Conservation (phyloP, 805 yeast species). For the Nakazawaea ernobii region DNA sequence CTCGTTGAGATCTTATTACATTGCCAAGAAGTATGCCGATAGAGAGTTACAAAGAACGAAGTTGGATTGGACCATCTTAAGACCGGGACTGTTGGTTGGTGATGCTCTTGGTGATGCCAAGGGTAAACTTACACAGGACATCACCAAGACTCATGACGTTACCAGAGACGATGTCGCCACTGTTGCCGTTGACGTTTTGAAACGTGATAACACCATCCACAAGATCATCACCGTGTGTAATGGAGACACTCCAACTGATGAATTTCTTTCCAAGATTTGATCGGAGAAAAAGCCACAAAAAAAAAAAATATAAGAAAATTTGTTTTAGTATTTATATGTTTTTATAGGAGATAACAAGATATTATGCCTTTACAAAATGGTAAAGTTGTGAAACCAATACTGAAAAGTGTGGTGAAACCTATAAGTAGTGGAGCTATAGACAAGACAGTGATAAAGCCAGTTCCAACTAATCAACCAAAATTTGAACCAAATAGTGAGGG, state of each 20-base stretch:
- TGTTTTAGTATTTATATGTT: too few species aligned
- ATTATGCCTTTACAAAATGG: slow-evolving; percentile 63
- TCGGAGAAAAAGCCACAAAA: neutral
- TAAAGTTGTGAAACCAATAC: slow-evolving; percentile 25
- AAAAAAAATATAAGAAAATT: too few species aligned
- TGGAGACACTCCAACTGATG: slow-evolving; percentile 29
- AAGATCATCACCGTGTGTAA: slow-evolving; percentile 38
- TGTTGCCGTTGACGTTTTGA: slow-evolving; percentile 32
- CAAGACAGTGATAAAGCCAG: slow-evolving; percentile 8
- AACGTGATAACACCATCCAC: slow-evolving; percentile 31
- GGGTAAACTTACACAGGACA: slow-evolving; percentile 20
- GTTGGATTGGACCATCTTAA: slow-evolving; percentile 51
- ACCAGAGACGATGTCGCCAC: slow-evolving; percentile 54
- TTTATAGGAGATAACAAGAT: slow-evolving; percentile 22
- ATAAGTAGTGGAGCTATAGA: neutral
- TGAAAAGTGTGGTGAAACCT: neutral
- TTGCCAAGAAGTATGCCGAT: slow-evolving; percentile 61
- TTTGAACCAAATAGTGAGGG: slow-evolving; percentile 5
- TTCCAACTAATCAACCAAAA: slow-evolving; percentile 3
- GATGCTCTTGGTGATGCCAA: slow-evolving; percentile 38
- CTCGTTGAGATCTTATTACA: slow-evolving; percentile 42
- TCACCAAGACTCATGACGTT: slow-evolving; percentile 19
- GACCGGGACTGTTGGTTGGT: slow-evolving; percentile 42
- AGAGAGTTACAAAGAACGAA: slow-evolving; percentile 31
- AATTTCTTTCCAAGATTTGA: slow-evolving; percentile 1